phyloP scores from a whole-genome alignment of 306 rosid genomes.

The Comarum palustre region DNA sequence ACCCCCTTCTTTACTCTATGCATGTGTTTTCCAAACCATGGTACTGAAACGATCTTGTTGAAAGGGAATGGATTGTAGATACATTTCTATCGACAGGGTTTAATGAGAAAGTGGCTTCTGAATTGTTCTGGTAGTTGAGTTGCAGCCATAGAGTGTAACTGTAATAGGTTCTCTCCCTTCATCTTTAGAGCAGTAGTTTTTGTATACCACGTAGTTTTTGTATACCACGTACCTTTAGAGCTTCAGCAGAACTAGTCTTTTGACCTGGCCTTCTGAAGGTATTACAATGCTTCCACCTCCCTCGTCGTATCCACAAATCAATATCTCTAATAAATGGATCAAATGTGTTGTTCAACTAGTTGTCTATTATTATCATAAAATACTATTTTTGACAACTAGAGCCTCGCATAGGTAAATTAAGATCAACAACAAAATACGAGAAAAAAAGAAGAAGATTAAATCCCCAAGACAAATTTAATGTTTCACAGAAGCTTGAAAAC shows the following conservation, averaged over 20 bases:
- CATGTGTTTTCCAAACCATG: constrained; percentile 27
- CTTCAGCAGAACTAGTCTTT: constrained; percentile 33
- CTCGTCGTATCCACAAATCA: no score
- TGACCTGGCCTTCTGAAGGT: constrained; percentile 21
- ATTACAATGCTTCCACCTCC: background rate
- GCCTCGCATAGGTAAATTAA: no score
- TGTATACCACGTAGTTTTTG: constrained; percentile 30
- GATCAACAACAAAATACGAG: no score
- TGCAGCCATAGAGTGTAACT: constrained; percentile 22
- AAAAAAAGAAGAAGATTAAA: no score
- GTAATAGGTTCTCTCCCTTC: constrained; percentile 29
- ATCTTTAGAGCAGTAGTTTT: constrained; percentile 40
- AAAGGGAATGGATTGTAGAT: constrained; percentile 15
- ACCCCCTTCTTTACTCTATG: constrained; percentile 17
- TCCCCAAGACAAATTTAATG: no score
- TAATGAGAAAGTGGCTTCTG: background rate
- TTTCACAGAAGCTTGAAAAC: no score
- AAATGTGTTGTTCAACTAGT: no score
- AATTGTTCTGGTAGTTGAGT: constrained; percentile 27
- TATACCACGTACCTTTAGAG: constrained; percentile 25
- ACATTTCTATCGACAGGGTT: background rate
- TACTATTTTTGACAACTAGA: no score
- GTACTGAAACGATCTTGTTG: constrained; percentile 20
- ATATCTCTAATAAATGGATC: no score
- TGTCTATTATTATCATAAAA: no score